Conservation (phyloP, 2,329 filamentous ascomycete species). For the Teratosphaeria nubilosa region DNA sequence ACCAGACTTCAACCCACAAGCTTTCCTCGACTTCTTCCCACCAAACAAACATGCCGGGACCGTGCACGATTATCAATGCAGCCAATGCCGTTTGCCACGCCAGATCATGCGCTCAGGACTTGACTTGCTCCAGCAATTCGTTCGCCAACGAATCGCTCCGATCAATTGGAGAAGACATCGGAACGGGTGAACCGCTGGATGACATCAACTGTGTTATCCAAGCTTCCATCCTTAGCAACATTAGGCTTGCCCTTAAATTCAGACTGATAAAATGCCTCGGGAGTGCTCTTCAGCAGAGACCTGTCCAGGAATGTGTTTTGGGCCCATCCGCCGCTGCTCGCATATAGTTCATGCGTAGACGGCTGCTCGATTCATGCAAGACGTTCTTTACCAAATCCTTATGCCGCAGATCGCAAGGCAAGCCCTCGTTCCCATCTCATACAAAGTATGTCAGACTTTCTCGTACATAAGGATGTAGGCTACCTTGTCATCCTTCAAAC, state of each 20-base stretch:
- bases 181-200: not conserved
- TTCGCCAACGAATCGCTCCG: not conserved
- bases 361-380: not conserved
- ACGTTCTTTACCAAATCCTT: not conserved
- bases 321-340: not conserved
- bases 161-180: not conserved
- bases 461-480: slow-evolving; percentile 96
- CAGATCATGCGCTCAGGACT: not conserved
- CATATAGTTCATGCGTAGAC: not conserved
- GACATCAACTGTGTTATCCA: not conserved
- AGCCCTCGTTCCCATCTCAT: not conserved
- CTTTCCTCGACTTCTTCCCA: not conserved
- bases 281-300: not conserved
- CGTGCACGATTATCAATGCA: not conserved
- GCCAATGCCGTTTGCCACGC: not conserved
- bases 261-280: not conserved
- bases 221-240: not conserved
- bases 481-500: slow-evolving; percentile 84
- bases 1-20: not conserved
- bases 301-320: not conserved
- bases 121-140: too few relatives aligned
- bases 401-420: not conserved
- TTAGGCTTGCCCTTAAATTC: not conserved
- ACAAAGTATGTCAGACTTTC: slow-evolving; percentile 7
- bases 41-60: not conserved